A percentile compares a stretch with the other conserved stretches of the same genome.
Conservation (phyloP, 805 yeast species). For the Wickerhamomyces chambardii region DNA sequence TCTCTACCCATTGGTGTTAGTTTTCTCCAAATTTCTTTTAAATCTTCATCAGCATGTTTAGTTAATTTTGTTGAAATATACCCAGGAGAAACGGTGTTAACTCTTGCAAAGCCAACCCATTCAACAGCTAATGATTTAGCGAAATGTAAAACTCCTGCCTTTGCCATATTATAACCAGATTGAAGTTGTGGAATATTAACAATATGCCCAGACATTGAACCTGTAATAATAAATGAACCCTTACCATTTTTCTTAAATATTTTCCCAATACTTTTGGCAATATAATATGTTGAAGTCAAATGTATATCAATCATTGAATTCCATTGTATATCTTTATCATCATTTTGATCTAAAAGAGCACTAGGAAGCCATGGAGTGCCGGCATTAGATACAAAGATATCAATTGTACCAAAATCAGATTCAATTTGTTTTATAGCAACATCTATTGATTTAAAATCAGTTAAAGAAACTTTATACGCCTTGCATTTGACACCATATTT, state of each 20-base stretch:
- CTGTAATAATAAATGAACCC: slow-evolving; percentile 79
- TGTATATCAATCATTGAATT: slow-evolving; percentile 65
- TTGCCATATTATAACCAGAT: slow-evolving; percentile 81
- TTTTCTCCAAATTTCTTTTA: slow-evolving; percentile 38
- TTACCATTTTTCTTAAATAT: slow-evolving; percentile 65
- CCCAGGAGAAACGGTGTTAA: slow-evolving; percentile 81
- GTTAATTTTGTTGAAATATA: slow-evolving; percentile 71
- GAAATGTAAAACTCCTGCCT: slow-evolving; percentile 76
- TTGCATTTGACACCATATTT: slow-evolving; percentile 55
- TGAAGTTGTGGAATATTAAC: slow-evolving; percentile 85
- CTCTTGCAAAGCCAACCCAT: slow-evolving; percentile 81
- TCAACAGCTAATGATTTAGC: slow-evolving; percentile 76
- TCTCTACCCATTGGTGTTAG: slow-evolving; percentile 66
- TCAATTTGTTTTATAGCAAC: slow-evolving; percentile 28
- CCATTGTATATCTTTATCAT: slow-evolving; percentile 55
- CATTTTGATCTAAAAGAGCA: slow-evolving; percentile 35
- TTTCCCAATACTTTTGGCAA: slow-evolving; percentile 69
- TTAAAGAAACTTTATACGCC: slow-evolving; percentile 37
- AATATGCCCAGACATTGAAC: slow-evolving; percentile 84
- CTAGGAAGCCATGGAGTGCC: slow-evolving; percentile 81
- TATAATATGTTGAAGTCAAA: slow-evolving; percentile 71
- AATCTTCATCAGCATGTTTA: slow-evolving; percentile 33
- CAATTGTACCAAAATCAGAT: slow-evolving; percentile 65
- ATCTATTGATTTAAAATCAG: slow-evolving; percentile 20
- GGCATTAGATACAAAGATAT: slow-evolving; percentile 83